A percentile compares a stretch with the other conserved stretches of the same genome.
Evolutionary conservation across 805 yeast genomes (phyloP).

Genomic region (Saccharomycopsis sp.): DNA sequence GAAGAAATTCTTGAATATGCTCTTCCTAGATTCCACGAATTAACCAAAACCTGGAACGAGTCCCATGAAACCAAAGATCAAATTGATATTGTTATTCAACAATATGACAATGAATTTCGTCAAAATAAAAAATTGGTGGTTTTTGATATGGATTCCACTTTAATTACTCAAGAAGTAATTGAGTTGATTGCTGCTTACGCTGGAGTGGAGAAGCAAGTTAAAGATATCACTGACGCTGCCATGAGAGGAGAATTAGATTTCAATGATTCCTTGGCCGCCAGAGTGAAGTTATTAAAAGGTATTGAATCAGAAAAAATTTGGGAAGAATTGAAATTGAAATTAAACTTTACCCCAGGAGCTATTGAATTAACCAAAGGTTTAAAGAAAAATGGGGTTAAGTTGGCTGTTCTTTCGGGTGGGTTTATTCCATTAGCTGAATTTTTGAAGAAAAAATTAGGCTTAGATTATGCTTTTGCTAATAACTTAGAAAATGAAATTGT

Average conservation of each 20-base stretch:
- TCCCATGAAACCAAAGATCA: conserved; percentile 14
- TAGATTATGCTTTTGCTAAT: conserved; percentile 90
- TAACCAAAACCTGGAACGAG: conserved; percentile 6
- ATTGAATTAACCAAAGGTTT: conserved; percentile 54
- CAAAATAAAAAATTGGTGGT: conserved; percentile 49
- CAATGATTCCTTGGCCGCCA: conserved; percentile 60
- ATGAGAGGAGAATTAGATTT: conserved; percentile 97
- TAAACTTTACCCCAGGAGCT: conserved; percentile 81
- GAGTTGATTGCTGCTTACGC: conserved; percentile 93
- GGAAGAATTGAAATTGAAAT: conserved; percentile 62
- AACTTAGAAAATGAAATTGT: conserved; percentile 36
- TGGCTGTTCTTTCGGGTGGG: conserved; percentile 93
- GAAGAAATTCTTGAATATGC: neutral
- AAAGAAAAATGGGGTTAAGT: conserved; percentile 47
- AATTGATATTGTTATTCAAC: conserved; percentile 36
- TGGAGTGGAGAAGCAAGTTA: conserved; percentile 78
- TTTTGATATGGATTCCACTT: conserved; percentile 96
- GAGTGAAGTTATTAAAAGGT: conserved; percentile 78
- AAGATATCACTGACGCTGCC: conserved; percentile 82
- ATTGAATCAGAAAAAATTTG: conserved; percentile 63
- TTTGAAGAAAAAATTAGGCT: conserved; percentile 53
- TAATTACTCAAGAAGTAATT: conserved; percentile 92
- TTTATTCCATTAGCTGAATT: conserved; percentile 78
- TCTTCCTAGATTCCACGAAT: neutral
- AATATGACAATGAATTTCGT: conserved; percentile 26